Base-by-base conservation (phyloP, 441 rosid genomes). In the Adansonia grandidieri region DNA sequence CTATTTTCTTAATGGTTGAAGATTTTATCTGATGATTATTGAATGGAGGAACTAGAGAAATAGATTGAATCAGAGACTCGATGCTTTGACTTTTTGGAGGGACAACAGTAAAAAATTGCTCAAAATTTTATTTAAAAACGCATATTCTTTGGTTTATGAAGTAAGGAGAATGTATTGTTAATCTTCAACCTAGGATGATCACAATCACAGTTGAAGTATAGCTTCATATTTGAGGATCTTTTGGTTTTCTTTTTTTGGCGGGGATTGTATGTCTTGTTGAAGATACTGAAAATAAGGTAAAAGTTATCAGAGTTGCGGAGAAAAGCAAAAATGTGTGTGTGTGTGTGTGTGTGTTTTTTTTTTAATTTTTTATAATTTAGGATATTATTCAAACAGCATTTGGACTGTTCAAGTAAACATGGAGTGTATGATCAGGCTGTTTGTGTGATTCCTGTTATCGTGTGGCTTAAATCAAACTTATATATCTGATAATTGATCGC, bases 381-480 rank as follows among this genome's bases (percentile, higher is more conserved):
- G 28, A 19, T 67, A 45, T 67, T 54, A 3, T 54, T 4, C 14
- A 54, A 54, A 54, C 60, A n/a, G 60, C 60, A 54, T 54, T 54
- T 5, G 20, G 22, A 54, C 60, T 19, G 9, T 54, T 45, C 32
- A 9, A 44, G 71, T 66, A 44, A 66, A 66, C 53, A 45, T 45
- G 32, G 54, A 67, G 54, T 53, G n/a, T 17, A 44, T 42, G 24
- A 65, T 65, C 13, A 0, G 11, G 22, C 48, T 8, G 11, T 8
- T 65, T 65, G 47, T 40, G 0, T 65, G 11, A 1, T 42, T 15
- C 24, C 24, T 66, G 15, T 66, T 66, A 9, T 9, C 17, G 8
- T 17, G 28, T 40, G 69, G 37, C 70, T 63, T 63, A 5, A 32
- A 32, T 37, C 48, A 64, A 64, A 64, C 69, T 61, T 64, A 32